Conservation (phyloP, 106 monocot genomes). For the Phalaenopsis equestris region DNA sequence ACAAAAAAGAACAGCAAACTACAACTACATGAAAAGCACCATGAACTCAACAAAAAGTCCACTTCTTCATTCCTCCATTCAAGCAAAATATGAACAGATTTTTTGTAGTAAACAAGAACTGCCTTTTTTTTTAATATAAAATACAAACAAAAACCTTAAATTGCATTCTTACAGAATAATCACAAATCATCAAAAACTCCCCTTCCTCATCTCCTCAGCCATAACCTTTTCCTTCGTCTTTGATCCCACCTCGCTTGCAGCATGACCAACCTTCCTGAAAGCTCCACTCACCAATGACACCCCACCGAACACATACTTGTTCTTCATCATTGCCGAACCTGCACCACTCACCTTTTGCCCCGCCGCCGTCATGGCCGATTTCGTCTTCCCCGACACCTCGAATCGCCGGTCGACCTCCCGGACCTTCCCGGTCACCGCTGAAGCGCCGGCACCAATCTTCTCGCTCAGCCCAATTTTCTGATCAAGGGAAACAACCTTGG, state of each 20-base stretch:
- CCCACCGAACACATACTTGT: conserved; percentile 37
- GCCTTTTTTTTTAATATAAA: no score
- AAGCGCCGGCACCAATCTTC: conserved; percentile 41
- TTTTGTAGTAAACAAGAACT: no score
- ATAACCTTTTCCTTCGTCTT: conserved; percentile 50
- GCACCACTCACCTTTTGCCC: conserved; percentile 56
- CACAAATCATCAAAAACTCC: not conserved
- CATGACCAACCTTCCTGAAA: conserved; percentile 46
- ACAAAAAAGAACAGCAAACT: no score
- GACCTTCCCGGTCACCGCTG: conserved; percentile 46
- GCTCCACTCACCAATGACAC: conserved; percentile 47
- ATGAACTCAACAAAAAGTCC: not conserved
- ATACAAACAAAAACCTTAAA: no score
- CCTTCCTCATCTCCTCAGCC: conserved; percentile 14
- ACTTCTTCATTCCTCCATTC: no score
- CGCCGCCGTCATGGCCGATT: conserved; percentile 39
- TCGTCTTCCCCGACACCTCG: conserved; percentile 56
- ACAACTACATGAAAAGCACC: not conserved
- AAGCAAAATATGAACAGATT: no score
- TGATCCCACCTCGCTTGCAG: conserved; percentile 40
- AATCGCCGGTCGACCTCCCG: conserved; percentile 57
- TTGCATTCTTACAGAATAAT: no score
- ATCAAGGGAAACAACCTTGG: conserved; percentile 42
- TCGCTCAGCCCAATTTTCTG: conserved; percentile 46
- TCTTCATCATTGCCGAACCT: conserved; percentile 52